Conservation (phyloP, 140 eudicot genomes). For the Bidens hawaiensis region DNA sequence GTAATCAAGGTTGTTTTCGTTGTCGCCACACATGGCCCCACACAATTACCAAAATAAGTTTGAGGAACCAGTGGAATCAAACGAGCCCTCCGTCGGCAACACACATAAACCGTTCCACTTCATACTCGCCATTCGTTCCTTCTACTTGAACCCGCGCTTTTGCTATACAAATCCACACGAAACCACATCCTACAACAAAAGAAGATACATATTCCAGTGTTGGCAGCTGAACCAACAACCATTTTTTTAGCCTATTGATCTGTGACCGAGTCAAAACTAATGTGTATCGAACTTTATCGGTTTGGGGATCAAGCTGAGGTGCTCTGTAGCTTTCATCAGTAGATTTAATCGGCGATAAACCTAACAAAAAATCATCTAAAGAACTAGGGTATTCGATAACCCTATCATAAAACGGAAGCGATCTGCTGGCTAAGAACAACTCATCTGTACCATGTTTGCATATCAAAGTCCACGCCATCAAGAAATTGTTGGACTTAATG, state of each 20-base stretch:
- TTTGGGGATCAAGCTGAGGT: not conserved
- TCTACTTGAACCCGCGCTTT: conserved; percentile 12
- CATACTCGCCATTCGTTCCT: conserved; percentile 16
- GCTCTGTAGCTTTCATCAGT: conserved; percentile 1
- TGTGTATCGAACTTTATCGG: conserved; percentile 23
- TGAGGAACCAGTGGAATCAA: conserved; percentile 29
- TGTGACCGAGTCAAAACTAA: conserved; percentile 17
- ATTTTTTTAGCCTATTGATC: conserved; percentile 27
- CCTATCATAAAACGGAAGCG: conserved; percentile 30
- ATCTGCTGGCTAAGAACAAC: not conserved
- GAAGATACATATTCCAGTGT: too few species aligned
- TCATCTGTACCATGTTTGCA: conserved; percentile 23
- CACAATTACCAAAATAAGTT: conserved; percentile 42
- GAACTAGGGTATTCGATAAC: conserved; percentile 18
- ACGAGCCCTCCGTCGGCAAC: conserved; percentile 19
- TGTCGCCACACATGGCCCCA: not conserved
- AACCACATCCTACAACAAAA: too few species aligned
- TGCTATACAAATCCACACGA: conserved; percentile 38
- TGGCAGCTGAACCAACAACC: too few species aligned
- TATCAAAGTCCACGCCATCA: conserved; percentile 34
- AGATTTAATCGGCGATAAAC: not conserved
- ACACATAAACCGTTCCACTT: conserved; percentile 11
- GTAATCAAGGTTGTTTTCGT: too few species aligned
- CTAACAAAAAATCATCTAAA: conserved; percentile 8
- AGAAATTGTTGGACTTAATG: too few species aligned